Conservation (phyloP, 495 filamentous ascomycete genomes). For the Penicillium riverlandense region DNA sequence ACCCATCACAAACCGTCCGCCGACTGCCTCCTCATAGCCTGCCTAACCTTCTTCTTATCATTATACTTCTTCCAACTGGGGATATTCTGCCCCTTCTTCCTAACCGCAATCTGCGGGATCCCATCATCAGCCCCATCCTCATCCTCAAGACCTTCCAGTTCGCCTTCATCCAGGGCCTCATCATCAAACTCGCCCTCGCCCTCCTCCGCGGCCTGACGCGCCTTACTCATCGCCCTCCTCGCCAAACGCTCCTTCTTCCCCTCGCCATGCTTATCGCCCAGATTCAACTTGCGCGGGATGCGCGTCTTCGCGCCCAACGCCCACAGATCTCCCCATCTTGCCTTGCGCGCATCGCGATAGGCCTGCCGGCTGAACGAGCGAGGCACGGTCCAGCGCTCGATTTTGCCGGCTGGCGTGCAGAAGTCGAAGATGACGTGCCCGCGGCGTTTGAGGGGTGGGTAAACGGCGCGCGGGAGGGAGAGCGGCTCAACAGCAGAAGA, state of each 20-base stretch:
- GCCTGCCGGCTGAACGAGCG: conserved; percentile 70
- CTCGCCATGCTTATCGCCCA: conserved; percentile 53
- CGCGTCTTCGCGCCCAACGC: conserved; percentile 89
- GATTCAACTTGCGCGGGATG: conserved; percentile 49
- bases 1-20: conserved; percentile 15
- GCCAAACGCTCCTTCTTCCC: conserved; percentile 42
- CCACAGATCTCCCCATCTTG: conserved; percentile 91
- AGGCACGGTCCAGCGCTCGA: conserved; percentile 94
- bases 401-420: conserved; percentile 75
- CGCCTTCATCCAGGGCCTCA: background rate
- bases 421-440: conserved; percentile 86
- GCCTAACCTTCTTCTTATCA: conserved; percentile 36
- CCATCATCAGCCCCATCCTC: conserved; percentile 12
- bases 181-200: conserved; percentile 11
- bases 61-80: conserved; percentile 42
- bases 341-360: conserved; percentile 87
- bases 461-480: conserved; percentile 68
- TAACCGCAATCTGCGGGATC: conserved; percentile 12
- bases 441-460: conserved; percentile 75
- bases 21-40: conserved; percentile 31
- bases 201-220: conserved; percentile 19
- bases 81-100: conserved; percentile 34
- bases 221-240: conserved; percentile 27
- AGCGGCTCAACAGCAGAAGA: conserved; percentile 44
- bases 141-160: conserved; percentile 11